Conservation (phyloP, 2,329 filamentous ascomycete genomes). For the Fusarium sp. region DNA sequence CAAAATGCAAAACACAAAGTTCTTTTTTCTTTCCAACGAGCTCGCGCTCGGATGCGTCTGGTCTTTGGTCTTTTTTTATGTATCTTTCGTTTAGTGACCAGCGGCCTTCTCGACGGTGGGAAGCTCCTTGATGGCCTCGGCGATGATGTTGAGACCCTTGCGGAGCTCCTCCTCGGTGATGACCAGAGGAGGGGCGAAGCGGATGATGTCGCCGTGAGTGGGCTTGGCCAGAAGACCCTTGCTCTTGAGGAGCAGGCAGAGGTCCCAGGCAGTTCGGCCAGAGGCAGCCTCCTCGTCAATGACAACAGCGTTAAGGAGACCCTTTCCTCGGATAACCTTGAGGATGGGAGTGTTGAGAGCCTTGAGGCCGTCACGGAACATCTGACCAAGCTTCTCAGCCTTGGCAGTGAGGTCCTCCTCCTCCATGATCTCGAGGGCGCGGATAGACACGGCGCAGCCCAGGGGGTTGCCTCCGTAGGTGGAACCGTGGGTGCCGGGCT, state of each 20-base stretch:
- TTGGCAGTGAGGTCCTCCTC: constrained; percentile 90
- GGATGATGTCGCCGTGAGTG: constrained; percentile 98
- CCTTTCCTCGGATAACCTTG: constrained; percentile 87
- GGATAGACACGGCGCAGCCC: constrained; percentile 94
- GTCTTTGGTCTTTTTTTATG: constrained; percentile 3
- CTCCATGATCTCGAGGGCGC: constrained; percentile 91
- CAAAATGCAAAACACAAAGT: constrained; percentile 34
- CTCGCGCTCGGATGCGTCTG: constrained; percentile 38
- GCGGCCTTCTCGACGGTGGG: constrained; percentile 65
- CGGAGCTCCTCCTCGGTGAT: constrained; percentile 90
- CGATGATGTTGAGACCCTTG: constrained; percentile 82
- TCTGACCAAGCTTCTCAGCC: constrained; percentile 82
- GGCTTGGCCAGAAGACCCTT: constrained; percentile 98
- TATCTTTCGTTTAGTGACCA: constrained; percentile 48
- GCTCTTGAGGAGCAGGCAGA: constrained; percentile 94
- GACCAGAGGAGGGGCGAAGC: constrained; percentile 94
- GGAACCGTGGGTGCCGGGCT: constrained; percentile 96
- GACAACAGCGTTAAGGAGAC: constrained; percentile 93
- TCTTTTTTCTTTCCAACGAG: constrained; percentile 30
- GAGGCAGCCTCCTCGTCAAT: constrained; percentile 91
- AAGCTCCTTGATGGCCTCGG: constrained; percentile 84
- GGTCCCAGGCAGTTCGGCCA: constrained; percentile 93
- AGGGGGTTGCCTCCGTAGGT: constrained; percentile 99
- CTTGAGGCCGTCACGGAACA: constrained; percentile 84
- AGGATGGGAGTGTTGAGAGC: constrained; percentile 85